Percentiles rank a stretch among this genome's conserved stretches.
phyloP scores from a whole-genome alignment of 2,329 filamentous ascomycete genomes.

The Aspergillus sp. region DNA sequence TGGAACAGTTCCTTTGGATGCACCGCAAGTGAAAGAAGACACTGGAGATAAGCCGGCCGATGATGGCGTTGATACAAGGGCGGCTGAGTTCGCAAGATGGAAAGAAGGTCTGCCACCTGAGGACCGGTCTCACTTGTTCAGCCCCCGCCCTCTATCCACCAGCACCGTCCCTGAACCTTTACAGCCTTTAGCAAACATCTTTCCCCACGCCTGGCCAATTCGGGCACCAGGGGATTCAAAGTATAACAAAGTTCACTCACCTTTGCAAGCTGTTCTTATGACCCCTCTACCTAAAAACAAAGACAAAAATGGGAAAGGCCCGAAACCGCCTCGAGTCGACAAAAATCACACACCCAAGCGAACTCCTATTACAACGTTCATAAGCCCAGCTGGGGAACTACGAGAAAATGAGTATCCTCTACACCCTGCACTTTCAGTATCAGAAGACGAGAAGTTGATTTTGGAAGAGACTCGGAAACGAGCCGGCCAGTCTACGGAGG shows the following conservation, averaged over 20 bases:
- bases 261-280: constrained; percentile 78
- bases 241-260: constrained; percentile 78
- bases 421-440: constrained; percentile 72
- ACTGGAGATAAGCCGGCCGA: constrained; percentile 7
- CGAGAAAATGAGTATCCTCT: constrained; percentile 79
- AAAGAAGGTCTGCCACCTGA: constrained; percentile 38
- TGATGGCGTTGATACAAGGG: constrained; percentile 22
- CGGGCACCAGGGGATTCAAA: constrained; percentile 83
- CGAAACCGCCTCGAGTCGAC: constrained; percentile 62
- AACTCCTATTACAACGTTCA: constrained; percentile 77
- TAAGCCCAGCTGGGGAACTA: constrained; percentile 72
- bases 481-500: constrained; percentile 47
- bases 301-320: constrained; percentile 62
- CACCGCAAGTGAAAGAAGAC: background rate
- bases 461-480: constrained; percentile 55
- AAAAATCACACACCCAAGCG: constrained; percentile 71
- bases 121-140: constrained; percentile 33
- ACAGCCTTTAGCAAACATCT: constrained; percentile 74
- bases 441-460: constrained; percentile 55
- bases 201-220: constrained; percentile 85
- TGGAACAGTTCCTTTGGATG: constrained; percentile 48
- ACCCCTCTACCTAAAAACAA: constrained; percentile 68
- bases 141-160: constrained; percentile 31
- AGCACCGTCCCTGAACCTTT: constrained; percentile 50
- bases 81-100: constrained; percentile 38